Evolutionary conservation across 164 flowering plant species (phyloP).

Genomic region (Cinnamomum micranthum): DNA sequence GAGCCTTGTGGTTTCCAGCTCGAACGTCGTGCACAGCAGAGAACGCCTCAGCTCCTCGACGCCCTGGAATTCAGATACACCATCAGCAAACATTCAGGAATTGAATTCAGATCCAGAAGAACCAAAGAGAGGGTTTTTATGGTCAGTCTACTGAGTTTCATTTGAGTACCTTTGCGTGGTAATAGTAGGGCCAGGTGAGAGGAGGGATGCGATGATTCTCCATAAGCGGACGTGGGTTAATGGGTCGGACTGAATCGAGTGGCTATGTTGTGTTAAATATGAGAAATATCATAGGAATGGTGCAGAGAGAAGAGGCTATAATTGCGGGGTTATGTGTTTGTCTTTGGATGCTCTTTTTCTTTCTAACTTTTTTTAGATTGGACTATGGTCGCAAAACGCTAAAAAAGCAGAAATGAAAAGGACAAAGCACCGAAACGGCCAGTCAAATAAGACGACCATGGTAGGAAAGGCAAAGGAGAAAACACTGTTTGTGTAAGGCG

Average conservation of each 20-base stretch:
- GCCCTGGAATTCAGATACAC: slow-evolving; percentile 31
- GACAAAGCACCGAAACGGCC: not conserved
- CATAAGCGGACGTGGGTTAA: slow-evolving; percentile 24
- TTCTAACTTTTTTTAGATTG: not conserved
- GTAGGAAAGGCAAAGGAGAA: no score
- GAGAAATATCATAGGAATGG: not conserved
- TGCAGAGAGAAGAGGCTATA: not conserved
- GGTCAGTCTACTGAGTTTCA: not conserved
- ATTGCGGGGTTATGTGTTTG: not conserved
- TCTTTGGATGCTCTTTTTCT: not conserved
- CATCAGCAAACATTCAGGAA: not conserved
- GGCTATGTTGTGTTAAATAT: no score
- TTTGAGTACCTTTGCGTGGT: slow-evolving; percentile 67
- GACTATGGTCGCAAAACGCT: not conserved
- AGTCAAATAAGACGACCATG: no score
- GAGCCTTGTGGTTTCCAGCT: slow-evolving; percentile 67
- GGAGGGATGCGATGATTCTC: slow-evolving; percentile 42
- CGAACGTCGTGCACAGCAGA: slow-evolving; percentile 54
- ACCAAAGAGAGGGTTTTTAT: not conserved
- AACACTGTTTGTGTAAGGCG: no score
- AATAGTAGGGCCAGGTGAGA: slow-evolving; percentile 51
- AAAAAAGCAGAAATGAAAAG: not conserved
- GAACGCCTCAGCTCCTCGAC: slow-evolving; percentile 67
- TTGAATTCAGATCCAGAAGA: not conserved
- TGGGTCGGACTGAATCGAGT: not conserved